Evolutionary conservation across 2,329 filamentous ascomycete genomes (phyloP).

Genomic region (Falciphora oryzae): DNA sequence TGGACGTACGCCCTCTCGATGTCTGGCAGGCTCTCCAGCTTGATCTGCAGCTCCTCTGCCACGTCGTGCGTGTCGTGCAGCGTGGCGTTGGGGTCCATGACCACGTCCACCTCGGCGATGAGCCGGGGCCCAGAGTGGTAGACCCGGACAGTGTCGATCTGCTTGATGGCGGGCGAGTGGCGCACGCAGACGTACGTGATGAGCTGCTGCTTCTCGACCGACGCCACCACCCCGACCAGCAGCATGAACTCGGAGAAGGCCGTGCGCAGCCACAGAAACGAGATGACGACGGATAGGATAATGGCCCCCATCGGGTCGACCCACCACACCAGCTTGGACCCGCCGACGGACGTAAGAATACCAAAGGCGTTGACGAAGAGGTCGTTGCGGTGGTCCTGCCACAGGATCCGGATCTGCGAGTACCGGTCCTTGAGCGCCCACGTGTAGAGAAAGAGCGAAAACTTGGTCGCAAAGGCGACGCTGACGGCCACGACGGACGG

Average conservation of each 20-base stretch:
- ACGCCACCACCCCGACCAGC: slow-evolving; percentile 82
- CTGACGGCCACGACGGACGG: slow-evolving; percentile 80
- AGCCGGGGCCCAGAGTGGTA: slow-evolving; percentile 86
- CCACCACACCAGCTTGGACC: slow-evolving; percentile 87
- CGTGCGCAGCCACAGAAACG: slow-evolving; percentile 74
- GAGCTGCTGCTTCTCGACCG: slow-evolving; percentile 80
- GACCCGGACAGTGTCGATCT: slow-evolving; percentile 91
- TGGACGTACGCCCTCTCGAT: slow-evolving; percentile 95
- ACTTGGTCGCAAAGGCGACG: slow-evolving; percentile 79
- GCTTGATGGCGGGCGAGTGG: slow-evolving; percentile 72
- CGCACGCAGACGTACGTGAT: slow-evolving; percentile 97
- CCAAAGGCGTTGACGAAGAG: slow-evolving; percentile 94
- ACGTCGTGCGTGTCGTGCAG: slow-evolving; percentile 83
- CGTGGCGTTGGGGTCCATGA: slow-evolving; percentile 73
- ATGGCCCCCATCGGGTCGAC: slow-evolving; percentile 91
- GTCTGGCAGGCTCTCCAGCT: slow-evolving; percentile 85
- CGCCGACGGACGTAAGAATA: slow-evolving; percentile 86
- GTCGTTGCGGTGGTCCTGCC: slow-evolving; percentile 97
- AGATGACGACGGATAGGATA: slow-evolving; percentile 71
- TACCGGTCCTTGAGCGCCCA: slow-evolving; percentile 88
- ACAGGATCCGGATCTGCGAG: slow-evolving; percentile 84
- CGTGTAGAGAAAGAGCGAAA: slow-evolving; percentile 83
- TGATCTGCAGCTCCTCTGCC: slow-evolving; percentile 88
- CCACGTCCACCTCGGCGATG: slow-evolving; percentile 93
- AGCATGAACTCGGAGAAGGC: slow-evolving; percentile 87